Conservation (phyloP, 2,329 filamentous ascomycete species). For the Penicillium oxalicum region DNA sequence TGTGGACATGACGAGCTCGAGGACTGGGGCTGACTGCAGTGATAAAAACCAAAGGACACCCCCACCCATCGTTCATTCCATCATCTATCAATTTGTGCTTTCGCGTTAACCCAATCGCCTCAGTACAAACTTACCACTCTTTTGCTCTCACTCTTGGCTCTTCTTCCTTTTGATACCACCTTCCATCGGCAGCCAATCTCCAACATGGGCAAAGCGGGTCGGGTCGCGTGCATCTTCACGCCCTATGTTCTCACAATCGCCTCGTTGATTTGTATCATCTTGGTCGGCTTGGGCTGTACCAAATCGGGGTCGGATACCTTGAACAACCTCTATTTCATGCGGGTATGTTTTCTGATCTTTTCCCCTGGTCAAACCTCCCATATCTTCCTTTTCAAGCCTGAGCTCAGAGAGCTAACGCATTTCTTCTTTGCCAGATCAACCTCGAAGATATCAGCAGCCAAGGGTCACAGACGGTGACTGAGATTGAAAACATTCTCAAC, state of each 20-base stretch:
- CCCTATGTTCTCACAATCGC: constrained; percentile 76
- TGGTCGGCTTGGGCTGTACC: constrained; percentile 54
- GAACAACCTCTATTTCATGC: constrained; percentile 52
- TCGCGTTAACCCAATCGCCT: no score
- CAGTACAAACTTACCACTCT: constrained; percentile 2
- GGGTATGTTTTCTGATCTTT: constrained; percentile 27
- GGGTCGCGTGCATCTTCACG: constrained; percentile 79
- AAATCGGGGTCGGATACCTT: constrained; percentile 44
- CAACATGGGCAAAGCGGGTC: constrained; percentile 65
- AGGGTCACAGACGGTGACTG: constrained; percentile 31
- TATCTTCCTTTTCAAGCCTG: no score
- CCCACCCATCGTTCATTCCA: no score
- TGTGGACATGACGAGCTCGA: no score
- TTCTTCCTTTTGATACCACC: not conserved
- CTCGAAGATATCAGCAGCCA: constrained; percentile 53
- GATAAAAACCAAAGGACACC: constrained; percentile 7
- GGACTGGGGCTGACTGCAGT: no score
- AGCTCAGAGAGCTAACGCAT: not conserved
- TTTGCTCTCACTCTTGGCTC: not conserved
- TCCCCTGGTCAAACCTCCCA: not conserved
- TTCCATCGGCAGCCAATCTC: not conserved
- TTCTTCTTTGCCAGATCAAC: constrained; percentile 44
- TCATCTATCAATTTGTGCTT: no score
- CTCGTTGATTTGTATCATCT: constrained; percentile 62
- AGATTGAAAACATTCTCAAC: constrained; percentile 28